Evolutionary conservation across 306 rosid genomes (phyloP), one percentile per base, ranked within the genome.

Genomic region (Lathyrus tuberosus): DNA sequence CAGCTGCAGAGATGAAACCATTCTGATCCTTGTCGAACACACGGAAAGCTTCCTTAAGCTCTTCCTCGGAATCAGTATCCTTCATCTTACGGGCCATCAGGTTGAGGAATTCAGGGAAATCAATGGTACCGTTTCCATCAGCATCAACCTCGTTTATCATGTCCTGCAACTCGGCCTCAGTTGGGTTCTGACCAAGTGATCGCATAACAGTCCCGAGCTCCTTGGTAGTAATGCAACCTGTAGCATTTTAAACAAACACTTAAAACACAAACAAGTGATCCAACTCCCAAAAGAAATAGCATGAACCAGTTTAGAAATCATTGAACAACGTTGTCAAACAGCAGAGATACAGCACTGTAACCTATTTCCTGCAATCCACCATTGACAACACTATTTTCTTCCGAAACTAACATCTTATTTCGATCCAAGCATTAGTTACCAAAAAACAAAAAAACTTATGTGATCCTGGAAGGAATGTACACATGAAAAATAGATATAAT

Each of bases 121-220:
- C 96, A 63, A 89, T 82, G 78, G 96, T 89, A n/a, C 92, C 92
- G 5, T 87, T 85, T 2, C 96, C 92, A 47, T 89, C 96, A 59
- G 89, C 92, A 80, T 89, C 96, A 52, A 89, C 96, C 76, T 89
- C 96, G 24, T 89, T 89, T 11, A 89, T 89, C 96, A 89, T 89
- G 67, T 89, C 92, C 83, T 83, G 88, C 26, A 89, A 85, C 80
- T 89, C 96, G 0, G 96, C 96, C 59, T 89, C 96, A 11, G 96
- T 89, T 42, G 96, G 96, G 72, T 89, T 89, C 74, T 89, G 96
- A 5, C 96, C 96, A 15, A 87, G 86, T 30, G 96, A 89, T 35
- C 96, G 73, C 96, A 89, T 87, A 3, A 87, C 92, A 16, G 92
- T 89, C 58, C 96, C 92, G 56, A 89, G 90, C 69, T 89, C 96